These are phyloP conservation scores for Anacardium occidentale DNA, from an alignment of 345 rosid species.

Conservation along the genomic window DNA sequence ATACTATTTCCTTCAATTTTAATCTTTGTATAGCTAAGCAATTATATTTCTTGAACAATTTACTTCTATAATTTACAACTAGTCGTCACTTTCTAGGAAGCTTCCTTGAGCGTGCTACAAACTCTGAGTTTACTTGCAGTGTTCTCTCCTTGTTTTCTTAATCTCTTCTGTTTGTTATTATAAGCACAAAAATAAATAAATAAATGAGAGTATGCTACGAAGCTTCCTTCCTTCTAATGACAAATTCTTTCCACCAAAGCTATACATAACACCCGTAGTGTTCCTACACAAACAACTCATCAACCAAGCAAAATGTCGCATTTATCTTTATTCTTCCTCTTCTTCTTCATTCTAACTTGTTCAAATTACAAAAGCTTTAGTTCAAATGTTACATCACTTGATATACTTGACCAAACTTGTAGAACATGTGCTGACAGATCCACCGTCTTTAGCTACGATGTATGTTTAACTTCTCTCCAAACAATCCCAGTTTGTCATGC, in stretches of 20 bases:
- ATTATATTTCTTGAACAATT: too few species aligned
- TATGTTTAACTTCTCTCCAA: constrained; percentile 45
- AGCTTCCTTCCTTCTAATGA: constrained; percentile 5
- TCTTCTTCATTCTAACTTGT: constrained; percentile 38
- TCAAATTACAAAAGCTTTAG: not conserved
- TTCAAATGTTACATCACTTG: not conserved
- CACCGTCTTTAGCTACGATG: constrained; percentile 29
- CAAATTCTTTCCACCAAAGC: not conserved
- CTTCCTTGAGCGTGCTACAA: too few species aligned
- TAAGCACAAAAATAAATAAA: too few species aligned
- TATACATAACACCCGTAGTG: not conserved
- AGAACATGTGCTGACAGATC: constrained; percentile 41
- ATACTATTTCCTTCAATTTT: too few species aligned
- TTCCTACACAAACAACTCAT: constrained; percentile 19
- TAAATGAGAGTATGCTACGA: not conserved
- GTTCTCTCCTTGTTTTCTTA: not conserved
- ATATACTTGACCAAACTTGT: constrained; percentile 46
- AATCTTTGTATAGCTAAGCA: too few species aligned
- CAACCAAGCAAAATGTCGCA: constrained; percentile 49
- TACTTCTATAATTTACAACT: too few species aligned
- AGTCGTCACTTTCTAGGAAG: too few species aligned
- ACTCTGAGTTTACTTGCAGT: too few species aligned
- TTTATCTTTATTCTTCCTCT: constrained; percentile 32
- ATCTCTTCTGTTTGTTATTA: not conserved
- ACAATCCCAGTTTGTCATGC: constrained; percentile 42